Percentiles rank a stretch among this genome's conserved stretches.
Conservation (phyloP, 257 asterid genomes). For the Anisodus tanguticus region DNA sequence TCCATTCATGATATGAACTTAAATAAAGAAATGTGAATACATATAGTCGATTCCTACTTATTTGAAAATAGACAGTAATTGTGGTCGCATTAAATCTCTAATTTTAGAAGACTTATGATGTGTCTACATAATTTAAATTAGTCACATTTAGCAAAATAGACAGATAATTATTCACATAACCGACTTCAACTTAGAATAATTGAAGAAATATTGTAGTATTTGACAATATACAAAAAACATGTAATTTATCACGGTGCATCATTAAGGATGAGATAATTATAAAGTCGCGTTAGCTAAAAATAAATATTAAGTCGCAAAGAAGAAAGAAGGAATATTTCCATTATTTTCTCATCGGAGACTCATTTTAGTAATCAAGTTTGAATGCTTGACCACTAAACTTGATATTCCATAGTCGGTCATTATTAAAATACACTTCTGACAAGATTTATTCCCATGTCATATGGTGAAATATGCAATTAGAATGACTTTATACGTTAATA, state of each 20-base stretch:
- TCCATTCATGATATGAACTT: too few relatives aligned
- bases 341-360: not conserved
- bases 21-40: too few relatives aligned
- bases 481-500: not conserved
- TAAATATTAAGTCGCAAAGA: not conserved
- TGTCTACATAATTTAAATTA: too few relatives aligned
- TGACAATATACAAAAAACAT: not conserved
- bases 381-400: not conserved
- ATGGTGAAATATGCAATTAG: not conserved
- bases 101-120: too few relatives aligned
- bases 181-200: not conserved
- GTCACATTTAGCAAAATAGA: not conserved
- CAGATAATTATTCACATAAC: too few relatives aligned
- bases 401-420: not conserved
- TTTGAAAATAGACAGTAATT: too few relatives aligned
- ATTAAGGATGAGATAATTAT: not conserved
- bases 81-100: too few relatives aligned
- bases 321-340: not conserved
- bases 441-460: not conserved
- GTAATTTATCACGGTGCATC: not conserved
- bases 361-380: not conserved
- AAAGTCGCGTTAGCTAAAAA: not conserved
- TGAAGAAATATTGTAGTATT: not conserved
- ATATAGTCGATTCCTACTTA: too few relatives aligned
- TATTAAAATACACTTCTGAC: not conserved